Conservation (phyloP, 139 green algal genomes). For the Tetraselmis striata region DNA sequence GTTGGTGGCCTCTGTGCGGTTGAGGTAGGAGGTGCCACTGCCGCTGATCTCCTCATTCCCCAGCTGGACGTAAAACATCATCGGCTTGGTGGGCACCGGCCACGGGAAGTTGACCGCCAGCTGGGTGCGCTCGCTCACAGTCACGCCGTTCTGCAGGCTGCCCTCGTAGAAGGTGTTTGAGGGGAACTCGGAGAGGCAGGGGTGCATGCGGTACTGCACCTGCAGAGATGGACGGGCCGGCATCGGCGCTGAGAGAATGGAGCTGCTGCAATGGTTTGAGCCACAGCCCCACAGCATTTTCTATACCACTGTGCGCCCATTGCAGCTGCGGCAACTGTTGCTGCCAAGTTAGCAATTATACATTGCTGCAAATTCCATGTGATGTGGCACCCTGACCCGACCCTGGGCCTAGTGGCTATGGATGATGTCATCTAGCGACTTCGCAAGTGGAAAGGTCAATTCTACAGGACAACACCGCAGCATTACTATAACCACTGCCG, state of each 20-base stretch:
- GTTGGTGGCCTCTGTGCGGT: slow-evolving; percentile 63
- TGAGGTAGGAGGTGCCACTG: slow-evolving; percentile 90
- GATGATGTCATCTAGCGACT: no score
- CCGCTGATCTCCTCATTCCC: slow-evolving; percentile 61
- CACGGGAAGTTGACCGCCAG: slow-evolving; percentile 68
- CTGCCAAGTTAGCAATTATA: no score
- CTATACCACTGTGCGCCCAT: no score
- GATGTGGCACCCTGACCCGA: no score
- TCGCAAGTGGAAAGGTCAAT: no score
- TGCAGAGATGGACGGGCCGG: slow-evolving; percentile 9
- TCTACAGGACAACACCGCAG: no score
- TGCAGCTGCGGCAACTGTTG: no score
- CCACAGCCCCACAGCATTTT: no score
- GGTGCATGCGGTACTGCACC: slow-evolving; percentile 99
- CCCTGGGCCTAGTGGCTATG: no score
- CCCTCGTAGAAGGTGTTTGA: slow-evolving; percentile 97
- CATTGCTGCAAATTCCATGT: no score
- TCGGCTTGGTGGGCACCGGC: slow-evolving; percentile 71
- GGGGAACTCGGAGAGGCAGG: slow-evolving; percentile 89
- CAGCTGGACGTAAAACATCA: slow-evolving; percentile 94
- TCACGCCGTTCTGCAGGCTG: slow-evolving; percentile 78
- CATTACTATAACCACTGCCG: no score
- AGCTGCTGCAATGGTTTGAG: no score
- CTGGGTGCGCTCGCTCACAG: slow-evolving; percentile 44
- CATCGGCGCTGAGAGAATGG: neutral